phyloP scores from a whole-genome alignment of 352 stramenopile species.

The Phytophthora pistaciae region DNA sequence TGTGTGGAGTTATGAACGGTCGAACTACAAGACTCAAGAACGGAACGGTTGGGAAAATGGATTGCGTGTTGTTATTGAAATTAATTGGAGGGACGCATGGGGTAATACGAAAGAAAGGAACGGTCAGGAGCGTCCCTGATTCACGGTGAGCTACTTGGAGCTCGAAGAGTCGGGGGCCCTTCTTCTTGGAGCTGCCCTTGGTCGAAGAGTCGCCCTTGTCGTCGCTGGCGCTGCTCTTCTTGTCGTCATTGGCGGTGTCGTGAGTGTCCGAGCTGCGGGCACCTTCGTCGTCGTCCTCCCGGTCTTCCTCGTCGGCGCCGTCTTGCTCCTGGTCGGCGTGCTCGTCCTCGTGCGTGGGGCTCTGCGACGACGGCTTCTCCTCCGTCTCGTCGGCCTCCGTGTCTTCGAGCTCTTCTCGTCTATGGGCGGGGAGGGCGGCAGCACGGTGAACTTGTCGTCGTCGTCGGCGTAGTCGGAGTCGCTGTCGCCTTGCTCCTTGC shows the following conservation, averaged over 20 bases:
- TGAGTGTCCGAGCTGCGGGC: too few relatives aligned
- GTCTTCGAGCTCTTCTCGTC: background rate
- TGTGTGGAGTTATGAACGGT: too few relatives aligned
- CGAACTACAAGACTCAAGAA: too few relatives aligned
- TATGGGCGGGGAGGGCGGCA: too few relatives aligned
- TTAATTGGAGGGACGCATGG: too few relatives aligned
- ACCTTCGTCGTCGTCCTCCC: background rate
- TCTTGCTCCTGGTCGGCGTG: background rate
- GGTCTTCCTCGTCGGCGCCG: background rate
- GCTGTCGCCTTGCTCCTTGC: background rate
- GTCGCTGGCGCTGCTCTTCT: background rate
- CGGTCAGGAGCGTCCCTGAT: too few relatives aligned
- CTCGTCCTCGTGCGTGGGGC: background rate
- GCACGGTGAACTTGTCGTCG: background rate
- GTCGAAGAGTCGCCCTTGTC: background rate
- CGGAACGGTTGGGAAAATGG: too few relatives aligned
- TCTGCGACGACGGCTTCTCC: too few relatives aligned
- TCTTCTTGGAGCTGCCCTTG: background rate
- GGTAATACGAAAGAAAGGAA: too few relatives aligned
- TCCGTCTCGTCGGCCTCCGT: background rate
- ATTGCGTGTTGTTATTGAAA: too few relatives aligned
- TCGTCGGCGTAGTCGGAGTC: background rate
- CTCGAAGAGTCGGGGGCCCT: background rate
- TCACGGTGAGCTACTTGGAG: background rate
- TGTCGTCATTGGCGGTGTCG: background rate